phyloP scores from a whole-genome alignment of 2,329 filamentous ascomycete species.

The Ascochyta koolunga region DNA sequence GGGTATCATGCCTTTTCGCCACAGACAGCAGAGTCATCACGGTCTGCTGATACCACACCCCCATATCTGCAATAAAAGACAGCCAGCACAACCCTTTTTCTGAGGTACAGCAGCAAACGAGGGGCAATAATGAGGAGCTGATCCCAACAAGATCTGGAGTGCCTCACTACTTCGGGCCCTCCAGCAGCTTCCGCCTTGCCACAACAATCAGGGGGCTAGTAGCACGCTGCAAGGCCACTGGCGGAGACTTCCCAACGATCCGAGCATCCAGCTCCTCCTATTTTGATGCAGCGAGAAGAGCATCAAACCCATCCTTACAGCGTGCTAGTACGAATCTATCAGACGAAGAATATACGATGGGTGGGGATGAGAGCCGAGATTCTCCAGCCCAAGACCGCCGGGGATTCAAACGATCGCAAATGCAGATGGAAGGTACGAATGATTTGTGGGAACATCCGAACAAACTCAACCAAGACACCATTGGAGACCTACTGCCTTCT shows the following conservation, averaged over 20 bases:
- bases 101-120: constrained; percentile 21
- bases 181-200: constrained; percentile 34
- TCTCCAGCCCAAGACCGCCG: constrained; percentile 8
- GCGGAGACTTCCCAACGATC: constrained; percentile 14
- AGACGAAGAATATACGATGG: constrained; percentile 27
- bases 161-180: constrained; percentile 38
- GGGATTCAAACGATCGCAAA: constrained; percentile 26
- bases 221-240: constrained; percentile 28
- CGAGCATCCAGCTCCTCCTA: constrained; percentile 6
- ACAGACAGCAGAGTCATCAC: constrained; percentile 11
- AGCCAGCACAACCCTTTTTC: constrained; percentile 24
- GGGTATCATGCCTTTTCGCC: constrained; percentile 6
- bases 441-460: constrained; percentile 17
- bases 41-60: constrained; percentile 14
- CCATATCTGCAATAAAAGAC: constrained; percentile 15
- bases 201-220: constrained; percentile 28
- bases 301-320: constrained; percentile 10
- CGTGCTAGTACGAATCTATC: constrained; percentile 24
- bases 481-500: constrained; percentile 41
- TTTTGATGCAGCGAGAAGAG: constrained; percentile 14
- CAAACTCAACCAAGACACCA: constrained; percentile 12
- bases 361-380: background rate
- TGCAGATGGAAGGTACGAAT: constrained; percentile 21
- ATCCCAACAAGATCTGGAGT: constrained; percentile 26
- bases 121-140: constrained; percentile 21